Conservation (phyloP, 2,329 filamentous ascomycete species). For the Stachybotrys elegans region DNA sequence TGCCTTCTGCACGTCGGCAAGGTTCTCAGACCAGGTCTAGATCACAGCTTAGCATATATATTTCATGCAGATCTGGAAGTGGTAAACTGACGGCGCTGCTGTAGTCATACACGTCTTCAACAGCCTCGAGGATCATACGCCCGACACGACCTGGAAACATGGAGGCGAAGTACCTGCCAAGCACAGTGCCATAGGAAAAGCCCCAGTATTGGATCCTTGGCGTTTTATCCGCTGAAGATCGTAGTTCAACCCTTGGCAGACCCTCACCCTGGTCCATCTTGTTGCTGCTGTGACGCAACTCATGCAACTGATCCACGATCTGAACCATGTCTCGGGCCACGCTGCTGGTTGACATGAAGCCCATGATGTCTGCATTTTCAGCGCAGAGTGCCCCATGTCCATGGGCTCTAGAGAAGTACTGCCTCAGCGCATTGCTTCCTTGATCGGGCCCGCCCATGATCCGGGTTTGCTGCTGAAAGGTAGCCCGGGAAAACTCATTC, state of each 20-base stretch:
- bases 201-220: conserved; percentile 40
- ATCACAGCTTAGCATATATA: neutral
- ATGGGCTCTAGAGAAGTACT: neutral
- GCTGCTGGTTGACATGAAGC: conserved; percentile 29
- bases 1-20: neutral
- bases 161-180: conserved; percentile 30
- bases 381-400: neutral
- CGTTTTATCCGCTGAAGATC: conserved; percentile 6
- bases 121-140: conserved; percentile 35
- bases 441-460: too few relatives aligned
- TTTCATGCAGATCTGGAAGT: neutral
- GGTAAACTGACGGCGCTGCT: neutral
- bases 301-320: conserved; percentile 35
- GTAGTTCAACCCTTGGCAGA: conserved; percentile 9
- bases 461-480: conserved; percentile 19
- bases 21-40: neutral
- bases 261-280: too few relatives aligned
- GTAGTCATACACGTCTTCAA: conserved; percentile 32
- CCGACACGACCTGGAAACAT: conserved; percentile 32
- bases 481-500: conserved; percentile 15
- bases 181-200: conserved; percentile 38
- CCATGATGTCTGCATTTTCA: conserved; percentile 18
- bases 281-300: too few relatives aligned
- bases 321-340: conserved; percentile 39
- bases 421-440: conserved; percentile 13